Evolutionary conservation across 2,329 filamentous ascomycete genomes (phyloP).

Genomic region (Alternaria postmessia): DNA sequence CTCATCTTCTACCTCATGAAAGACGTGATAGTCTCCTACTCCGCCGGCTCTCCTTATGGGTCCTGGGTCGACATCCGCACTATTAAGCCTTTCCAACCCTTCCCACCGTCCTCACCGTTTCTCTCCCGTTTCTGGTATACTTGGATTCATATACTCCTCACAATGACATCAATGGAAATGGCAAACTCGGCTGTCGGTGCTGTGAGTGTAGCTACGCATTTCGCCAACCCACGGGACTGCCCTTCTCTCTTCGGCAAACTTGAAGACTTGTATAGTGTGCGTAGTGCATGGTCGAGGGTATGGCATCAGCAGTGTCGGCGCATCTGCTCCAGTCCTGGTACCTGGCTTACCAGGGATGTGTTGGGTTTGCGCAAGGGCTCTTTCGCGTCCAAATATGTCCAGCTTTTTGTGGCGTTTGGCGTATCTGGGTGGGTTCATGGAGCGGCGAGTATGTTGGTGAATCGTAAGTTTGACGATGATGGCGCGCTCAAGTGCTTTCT

Average conservation of each 20-base stretch:
- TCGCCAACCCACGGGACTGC: slow-evolving; percentile 37
- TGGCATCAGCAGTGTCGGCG: slow-evolving; percentile 41
- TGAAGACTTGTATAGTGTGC: slow-evolving; percentile 24
- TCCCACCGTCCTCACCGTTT: slow-evolving; percentile 14
- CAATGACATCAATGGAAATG: slow-evolving; percentile 28
- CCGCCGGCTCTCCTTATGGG: slow-evolving; percentile 33
- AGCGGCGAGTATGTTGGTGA: slow-evolving; percentile 24
- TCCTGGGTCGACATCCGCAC: slow-evolving; percentile 26
- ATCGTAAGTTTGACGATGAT: slow-evolving; percentile 25
- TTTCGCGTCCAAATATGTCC: slow-evolving; percentile 41
- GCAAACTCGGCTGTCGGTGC: slow-evolving; percentile 19
- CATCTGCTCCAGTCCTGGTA: slow-evolving; percentile 26
- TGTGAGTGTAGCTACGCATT: slow-evolving; percentile 23
- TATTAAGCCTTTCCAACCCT: slow-evolving; percentile 10
- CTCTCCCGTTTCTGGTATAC: slow-evolving; percentile 20
- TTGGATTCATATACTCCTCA: slow-evolving; percentile 33
- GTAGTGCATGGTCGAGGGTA: slow-evolving; percentile 33
- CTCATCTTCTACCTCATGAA: slow-evolving; percentile 22
- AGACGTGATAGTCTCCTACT: slow-evolving; percentile 25
- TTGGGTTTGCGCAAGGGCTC: slow-evolving; percentile 33
- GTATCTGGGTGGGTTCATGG: slow-evolving; percentile 30
- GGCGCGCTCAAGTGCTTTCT: slow-evolving; percentile 29
- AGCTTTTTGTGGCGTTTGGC: slow-evolving; percentile 38
- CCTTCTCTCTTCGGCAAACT: slow-evolving; percentile 35
- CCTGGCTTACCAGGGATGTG: slow-evolving; percentile 28